phyloP scores from a whole-genome alignment of 352 stramenopile genomes.

The Elongisporangium senticosum region DNA sequence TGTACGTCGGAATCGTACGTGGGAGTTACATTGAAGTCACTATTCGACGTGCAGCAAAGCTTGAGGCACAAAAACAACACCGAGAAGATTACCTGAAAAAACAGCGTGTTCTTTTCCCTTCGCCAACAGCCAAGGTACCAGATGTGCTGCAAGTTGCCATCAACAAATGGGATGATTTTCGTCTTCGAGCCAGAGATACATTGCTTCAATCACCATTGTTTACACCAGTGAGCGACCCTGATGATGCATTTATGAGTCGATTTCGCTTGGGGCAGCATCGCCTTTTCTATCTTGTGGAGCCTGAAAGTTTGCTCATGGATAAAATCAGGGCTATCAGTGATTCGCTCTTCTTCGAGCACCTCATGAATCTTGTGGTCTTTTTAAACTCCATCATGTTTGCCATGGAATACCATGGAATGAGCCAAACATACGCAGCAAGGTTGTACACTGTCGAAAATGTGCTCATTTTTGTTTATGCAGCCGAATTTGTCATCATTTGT shows the following conservation, averaged over 20 bases:
- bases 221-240: conserved; percentile 25
- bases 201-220: conserved; percentile 53
- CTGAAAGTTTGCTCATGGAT: conserved; percentile 42
- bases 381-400: conserved; percentile 70
- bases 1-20: conserved; percentile 82
- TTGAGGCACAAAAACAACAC: conserved; percentile 20
- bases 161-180: conserved; percentile 31
- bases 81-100: conserved; percentile 43
- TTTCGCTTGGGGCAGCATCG: conserved; percentile 54
- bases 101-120: conserved; percentile 46
- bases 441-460: conserved; percentile 61
- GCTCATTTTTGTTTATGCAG: conserved; percentile 65
- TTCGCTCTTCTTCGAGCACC: conserved; percentile 60
- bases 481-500: conserved; percentile 63
- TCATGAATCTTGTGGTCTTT: conserved; percentile 75
- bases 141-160: conserved; percentile 46
- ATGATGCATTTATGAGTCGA: conserved; percentile 53
- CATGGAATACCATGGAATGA: conserved; percentile 76
- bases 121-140: conserved; percentile 47
- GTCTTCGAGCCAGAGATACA: conserved; percentile 17
- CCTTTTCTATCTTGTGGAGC: conserved; percentile 59
- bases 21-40: conserved; percentile 71
- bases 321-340: conserved; percentile 42
- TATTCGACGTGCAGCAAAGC: conserved; percentile 27
- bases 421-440: conserved; percentile 37